A percentile compares a stretch with the other conserved stretches of the same genome.
Conservation (phyloP, 495 filamentous ascomycete genomes). For the Neurospora sp. region DNA sequence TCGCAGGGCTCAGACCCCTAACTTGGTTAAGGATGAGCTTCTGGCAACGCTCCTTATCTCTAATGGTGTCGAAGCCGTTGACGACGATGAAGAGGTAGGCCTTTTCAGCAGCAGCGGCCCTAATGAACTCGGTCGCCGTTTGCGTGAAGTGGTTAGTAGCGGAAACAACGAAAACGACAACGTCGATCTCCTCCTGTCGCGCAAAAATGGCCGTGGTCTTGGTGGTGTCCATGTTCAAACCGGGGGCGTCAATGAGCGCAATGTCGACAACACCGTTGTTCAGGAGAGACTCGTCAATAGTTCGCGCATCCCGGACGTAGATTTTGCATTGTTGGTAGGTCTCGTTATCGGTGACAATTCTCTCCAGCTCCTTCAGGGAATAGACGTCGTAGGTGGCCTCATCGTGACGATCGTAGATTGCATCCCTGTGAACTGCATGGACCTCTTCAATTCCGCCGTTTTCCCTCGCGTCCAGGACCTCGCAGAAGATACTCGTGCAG, state of each 20-base stretch:
- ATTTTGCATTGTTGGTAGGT: conserved; percentile 92
- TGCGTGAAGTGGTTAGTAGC: conserved; percentile 96
- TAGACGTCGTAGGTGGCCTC: conserved; percentile 90
- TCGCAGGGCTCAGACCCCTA: conserved; percentile 69
- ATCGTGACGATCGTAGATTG: conserved; percentile 74
- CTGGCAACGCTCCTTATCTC: conserved; percentile 71
- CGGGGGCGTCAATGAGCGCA: conserved; percentile 91
- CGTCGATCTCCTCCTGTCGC: conserved; percentile 95
- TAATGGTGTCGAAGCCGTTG: conserved; percentile 91
- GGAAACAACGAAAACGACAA: conserved; percentile 96
- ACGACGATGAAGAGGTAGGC: conserved; percentile 99
- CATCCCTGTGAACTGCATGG: conserved; percentile 79
- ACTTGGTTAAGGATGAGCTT: conserved; percentile 91
- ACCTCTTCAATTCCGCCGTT: conserved; percentile 90
- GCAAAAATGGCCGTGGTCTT: conserved; percentile 97
- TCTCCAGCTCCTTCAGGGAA: conserved; percentile 63
- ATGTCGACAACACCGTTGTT: conserved; percentile 98
- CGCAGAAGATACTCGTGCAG: conserved; percentile 98
- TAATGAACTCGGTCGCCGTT: conserved; percentile 92
- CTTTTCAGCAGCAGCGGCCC: conserved; percentile 90
- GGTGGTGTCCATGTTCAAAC: conserved; percentile 86
- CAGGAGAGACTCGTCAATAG: conserved; percentile 85
- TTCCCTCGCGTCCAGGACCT: conserved; percentile 85
- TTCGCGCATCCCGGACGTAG: conserved; percentile 84
- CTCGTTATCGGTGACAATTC: conserved; percentile 78